These are phyloP conservation scores for Udeniomyces megalosporus DNA, from an alignment of 768 basidiomycete genomes.

Conservation along the genomic window DNA sequence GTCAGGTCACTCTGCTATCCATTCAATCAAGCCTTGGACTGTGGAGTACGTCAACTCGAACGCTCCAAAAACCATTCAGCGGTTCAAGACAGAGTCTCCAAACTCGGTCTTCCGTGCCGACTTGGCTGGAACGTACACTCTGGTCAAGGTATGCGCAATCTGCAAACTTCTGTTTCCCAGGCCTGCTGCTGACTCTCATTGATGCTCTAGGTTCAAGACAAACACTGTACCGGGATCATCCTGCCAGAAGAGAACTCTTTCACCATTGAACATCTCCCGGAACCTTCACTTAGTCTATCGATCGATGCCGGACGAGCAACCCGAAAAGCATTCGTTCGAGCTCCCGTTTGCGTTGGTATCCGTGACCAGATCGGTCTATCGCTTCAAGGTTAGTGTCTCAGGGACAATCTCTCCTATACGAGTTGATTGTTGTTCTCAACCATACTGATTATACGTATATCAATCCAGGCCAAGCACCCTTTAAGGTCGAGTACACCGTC, in stretches of 20 bases:
- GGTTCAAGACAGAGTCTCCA: conserved; percentile 38
- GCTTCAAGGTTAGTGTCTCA: neutral
- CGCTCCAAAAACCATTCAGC: conserved; percentile 34
- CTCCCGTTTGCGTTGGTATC: conserved; percentile 55
- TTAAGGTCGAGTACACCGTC: conserved; percentile 61
- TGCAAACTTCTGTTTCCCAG: neutral
- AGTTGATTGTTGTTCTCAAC: neutral
- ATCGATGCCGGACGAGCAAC: conserved; percentile 12
- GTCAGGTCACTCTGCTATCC: neutral
- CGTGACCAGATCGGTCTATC: conserved; percentile 53
- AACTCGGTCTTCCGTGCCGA: conserved; percentile 61
- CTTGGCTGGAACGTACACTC: conserved; percentile 59
- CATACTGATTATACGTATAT: too few species aligned
- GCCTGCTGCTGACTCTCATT: neutral
- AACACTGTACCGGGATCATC: conserved; percentile 67
- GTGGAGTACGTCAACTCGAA: conserved; percentile 48
- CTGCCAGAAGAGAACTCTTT: conserved; percentile 45
- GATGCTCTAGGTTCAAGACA: conserved; percentile 50
- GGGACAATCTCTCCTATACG: neutral
- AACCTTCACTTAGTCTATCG: conserved; percentile 57
- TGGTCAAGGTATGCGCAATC: conserved; percentile 41
- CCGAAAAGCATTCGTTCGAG: conserved; percentile 1
- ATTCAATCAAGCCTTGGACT: conserved; percentile 57
- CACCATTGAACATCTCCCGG: conserved; percentile 58
- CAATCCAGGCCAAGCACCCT: conserved; percentile 62